Base-by-base conservation (phyloP, 164 flowering plant species). In the Brasenia schreberi region DNA sequence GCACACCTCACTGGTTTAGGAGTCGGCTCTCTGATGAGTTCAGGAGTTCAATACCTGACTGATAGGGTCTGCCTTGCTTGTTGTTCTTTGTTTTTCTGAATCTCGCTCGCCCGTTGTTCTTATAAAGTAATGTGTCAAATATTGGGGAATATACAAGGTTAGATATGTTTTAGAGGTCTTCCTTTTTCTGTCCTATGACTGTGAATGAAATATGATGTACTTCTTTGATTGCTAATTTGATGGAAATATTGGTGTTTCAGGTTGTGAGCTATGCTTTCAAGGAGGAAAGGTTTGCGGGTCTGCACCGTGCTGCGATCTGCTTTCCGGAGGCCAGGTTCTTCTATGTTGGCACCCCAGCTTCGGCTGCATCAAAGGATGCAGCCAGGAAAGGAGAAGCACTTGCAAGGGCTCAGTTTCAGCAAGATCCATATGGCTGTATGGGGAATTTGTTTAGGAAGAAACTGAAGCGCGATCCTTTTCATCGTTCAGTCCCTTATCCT, bases 191-290 rank as follows among this genome's bases (percentile, higher is more conserved):
- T 3, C 39, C 39, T 33, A 33, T 33, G 39, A 33, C 39, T 33
- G 27, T 23, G 39, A 33, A 33, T 33, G 39, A 33, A 33, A 33
- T 4, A 33, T 33, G 39, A 33, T 33, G 39, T 33, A 33, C 39
- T 33, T 33, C 39, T 33, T 33, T 33, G 39, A 33, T 33, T 33
- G 16, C 56, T 49, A 14, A 9, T 49, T 14, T 49, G 56, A 49
- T 49, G 56, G 12, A 49, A 49, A 49, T 14, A 49, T 49, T 49
- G 56, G 16, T 1, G 10, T 49, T 49, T 49, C 78, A 92, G 98
- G 98, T 93, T 65, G 92, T 93, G 52, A 83, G 98, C 69, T 93
- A 90, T 71, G 96, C 87, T 72, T 93, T 93, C 72, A 93, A 93
- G 83, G 88, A 89, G 74, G 88, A 87, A 64, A 86, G 97, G 64